Conservation (phyloP, 768 basidiomycete genomes). For the Lactarius sanguifluus region DNA sequence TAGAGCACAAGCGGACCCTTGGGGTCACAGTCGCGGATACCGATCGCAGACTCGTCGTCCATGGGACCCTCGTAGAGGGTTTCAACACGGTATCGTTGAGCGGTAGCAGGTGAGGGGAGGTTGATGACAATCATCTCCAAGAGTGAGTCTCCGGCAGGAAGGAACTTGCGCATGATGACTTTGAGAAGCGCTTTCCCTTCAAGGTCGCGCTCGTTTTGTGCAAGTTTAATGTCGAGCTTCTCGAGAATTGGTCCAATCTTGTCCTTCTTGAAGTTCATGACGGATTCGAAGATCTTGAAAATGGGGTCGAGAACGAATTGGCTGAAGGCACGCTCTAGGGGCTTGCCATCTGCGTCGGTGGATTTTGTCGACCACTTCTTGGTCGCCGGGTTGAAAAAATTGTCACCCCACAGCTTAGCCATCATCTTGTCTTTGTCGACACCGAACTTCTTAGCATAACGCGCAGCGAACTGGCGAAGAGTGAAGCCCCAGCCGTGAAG, state of each 20-base stretch:
- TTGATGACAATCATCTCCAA: slow-evolving; percentile 99
- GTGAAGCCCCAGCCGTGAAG: slow-evolving; percentile 99
- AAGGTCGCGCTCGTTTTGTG: slow-evolving; percentile 84
- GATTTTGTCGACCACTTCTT: slow-evolving; percentile 91
- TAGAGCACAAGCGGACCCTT: slow-evolving; percentile 95
- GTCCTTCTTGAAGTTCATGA: slow-evolving; percentile 99
- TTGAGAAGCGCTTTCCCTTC: slow-evolving; percentile 97
- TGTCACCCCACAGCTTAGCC: slow-evolving; percentile 97
- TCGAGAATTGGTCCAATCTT: slow-evolving; percentile 79
- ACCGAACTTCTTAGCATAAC: slow-evolving; percentile 98
- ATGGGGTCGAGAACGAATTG: slow-evolving; percentile 98
- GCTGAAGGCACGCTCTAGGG: slow-evolving; percentile 98
- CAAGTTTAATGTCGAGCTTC: slow-evolving; percentile 93
- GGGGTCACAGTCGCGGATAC: slow-evolving; percentile 97
- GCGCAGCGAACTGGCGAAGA: slow-evolving; percentile 91
- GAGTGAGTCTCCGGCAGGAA: slow-evolving; percentile 97
- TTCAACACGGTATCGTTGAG: slow-evolving; percentile 98
- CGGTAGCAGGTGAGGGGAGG: slow-evolving; percentile 95
- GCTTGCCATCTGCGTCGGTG: slow-evolving; percentile 76
- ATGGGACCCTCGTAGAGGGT: slow-evolving; percentile 99
- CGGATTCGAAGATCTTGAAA: slow-evolving; percentile 96
- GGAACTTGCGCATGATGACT: slow-evolving; percentile 98
- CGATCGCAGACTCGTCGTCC: slow-evolving; percentile 99
- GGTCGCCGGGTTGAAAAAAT: slow-evolving; percentile 97
- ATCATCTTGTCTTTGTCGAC: slow-evolving; percentile 99